Base-by-base conservation (phyloP, 2,329 filamentous ascomycete genomes). In the Aulographum hederae region DNA sequence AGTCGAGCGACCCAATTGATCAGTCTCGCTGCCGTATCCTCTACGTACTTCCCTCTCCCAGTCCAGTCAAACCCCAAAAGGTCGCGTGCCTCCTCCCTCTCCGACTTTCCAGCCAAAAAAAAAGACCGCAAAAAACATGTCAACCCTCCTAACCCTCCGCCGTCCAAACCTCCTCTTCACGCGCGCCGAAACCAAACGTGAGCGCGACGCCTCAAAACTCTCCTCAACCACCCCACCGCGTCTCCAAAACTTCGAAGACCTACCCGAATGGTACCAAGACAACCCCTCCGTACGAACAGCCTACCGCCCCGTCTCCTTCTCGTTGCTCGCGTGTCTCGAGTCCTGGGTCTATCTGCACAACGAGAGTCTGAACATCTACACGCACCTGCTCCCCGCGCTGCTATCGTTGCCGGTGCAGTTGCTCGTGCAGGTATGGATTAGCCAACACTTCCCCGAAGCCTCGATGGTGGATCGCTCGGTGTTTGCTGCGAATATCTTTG, bases 341-440 rank as follows among this genome's bases (percentile, higher is more conserved):
- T 68, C 61, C 27, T 53, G 74, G 29, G 50, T 56, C 31, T 67
- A 73, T 46, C 46, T 74, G 21, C 69, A 76, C 50, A 74, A 69
- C 45, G 64, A 70, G 45, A 64, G 63, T 8, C 61, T 75, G 31
- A 77, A 77, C 46, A 74, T 76, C 39, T 75, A 70, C 47, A 63
- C 66, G 8, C 72, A 77, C 47, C 57, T 76, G 14, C 6, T 28
- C 6, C 26, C 26, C 6, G 26, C 26, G 6, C 6, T 28, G 6
- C 6, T 8, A 16, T 13, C 26, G 6, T n/a, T 15, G 6, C 6
- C 8, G 8, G 26, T 13, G 6, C 26, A 28, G 14, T 13, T 28
- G 15, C 14, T 28, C 12, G 6, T 28, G 6, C 47, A 55, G 36
- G 37, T 35, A 5, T 32, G 42, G 2, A 43, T 53, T 6, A 37